Conservation (phyloP, 371 early-diverging fungal species). For the Umbelopsis sp. region DNA sequence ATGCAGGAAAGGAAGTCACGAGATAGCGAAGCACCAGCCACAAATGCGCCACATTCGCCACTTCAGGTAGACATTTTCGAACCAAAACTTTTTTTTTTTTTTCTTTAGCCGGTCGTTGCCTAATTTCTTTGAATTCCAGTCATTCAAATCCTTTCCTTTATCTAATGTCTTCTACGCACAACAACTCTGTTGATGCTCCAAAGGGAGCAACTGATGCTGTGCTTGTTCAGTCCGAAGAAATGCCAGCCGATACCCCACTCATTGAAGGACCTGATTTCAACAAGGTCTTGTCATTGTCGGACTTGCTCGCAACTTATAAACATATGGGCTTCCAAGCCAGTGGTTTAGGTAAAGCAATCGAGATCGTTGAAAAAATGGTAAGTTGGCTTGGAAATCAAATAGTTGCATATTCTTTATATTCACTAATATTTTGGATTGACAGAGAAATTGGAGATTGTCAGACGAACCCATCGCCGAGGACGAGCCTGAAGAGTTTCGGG, state of each 20-base stretch:
- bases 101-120: not conserved
- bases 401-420: not conserved
- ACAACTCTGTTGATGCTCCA: not conserved
- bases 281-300: conserved; percentile 62
- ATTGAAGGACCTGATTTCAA: conserved; percentile 93
- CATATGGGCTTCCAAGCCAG: conserved; percentile 95
- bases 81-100: conserved; percentile 7
- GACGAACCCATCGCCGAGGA: conserved; percentile 76
- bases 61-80: not conserved
- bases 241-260: conserved; percentile 67
- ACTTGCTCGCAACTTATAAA: conserved; percentile 71
- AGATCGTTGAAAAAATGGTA: conserved; percentile 90
- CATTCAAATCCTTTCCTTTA: not conserved
- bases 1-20: conserved; percentile 7
- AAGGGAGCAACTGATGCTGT: conserved; percentile 63
- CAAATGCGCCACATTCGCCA: not conserved
- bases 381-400: not conserved
- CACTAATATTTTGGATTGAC: not conserved
- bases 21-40: not conserved
- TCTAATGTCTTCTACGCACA: not conserved
- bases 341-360: conserved; percentile 85
- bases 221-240: conserved; percentile 67
- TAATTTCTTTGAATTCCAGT: not conserved
- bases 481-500: conserved; percentile 71
- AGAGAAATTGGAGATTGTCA: conserved; percentile 86